These are phyloP conservation scores for Alectoria sarmentosa DNA, from an alignment of 495 filamentous ascomycete genomes.

Conservation along the genomic window DNA sequence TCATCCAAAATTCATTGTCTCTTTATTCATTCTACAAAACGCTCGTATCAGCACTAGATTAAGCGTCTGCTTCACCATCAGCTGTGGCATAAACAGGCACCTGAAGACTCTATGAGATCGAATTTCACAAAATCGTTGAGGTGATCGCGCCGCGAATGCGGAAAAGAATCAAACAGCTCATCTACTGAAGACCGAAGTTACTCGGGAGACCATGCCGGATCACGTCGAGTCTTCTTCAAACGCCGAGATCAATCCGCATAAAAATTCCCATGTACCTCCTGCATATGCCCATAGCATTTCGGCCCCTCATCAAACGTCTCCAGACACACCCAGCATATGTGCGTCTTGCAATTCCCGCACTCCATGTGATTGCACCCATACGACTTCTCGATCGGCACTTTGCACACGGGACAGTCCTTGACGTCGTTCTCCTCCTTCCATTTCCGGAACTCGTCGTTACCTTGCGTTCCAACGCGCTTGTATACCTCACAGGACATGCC, in stretches of 20 bases:
- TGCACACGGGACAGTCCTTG: conserved; percentile 31
- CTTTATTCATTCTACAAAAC: too few species aligned
- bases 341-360: conserved; percentile 29
- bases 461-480: conserved; percentile 28
- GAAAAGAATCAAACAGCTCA: too few species aligned
- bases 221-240: background rate
- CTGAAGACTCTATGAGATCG: too few species aligned
- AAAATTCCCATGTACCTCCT: conserved; percentile 20
- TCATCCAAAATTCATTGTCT: too few species aligned
- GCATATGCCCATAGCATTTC: conserved; percentile 32
- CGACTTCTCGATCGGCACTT: conserved; percentile 30
- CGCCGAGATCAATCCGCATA: background rate
- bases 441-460: conserved; percentile 21
- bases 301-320: conserved; percentile 15
- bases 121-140: too few species aligned
- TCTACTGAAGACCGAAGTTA: background rate
- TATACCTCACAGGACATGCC: conserved; percentile 36
- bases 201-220: background rate
- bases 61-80: too few species aligned
- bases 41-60: too few species aligned
- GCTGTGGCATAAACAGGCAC: too few species aligned
- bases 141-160: too few species aligned
- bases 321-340: conserved; percentile 38
- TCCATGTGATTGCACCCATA: conserved; percentile 35
- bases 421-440: conserved; percentile 27